phyloP scores from a whole-genome alignment of 495 filamentous ascomycete genomes.

The Durotheca rogersii region DNA sequence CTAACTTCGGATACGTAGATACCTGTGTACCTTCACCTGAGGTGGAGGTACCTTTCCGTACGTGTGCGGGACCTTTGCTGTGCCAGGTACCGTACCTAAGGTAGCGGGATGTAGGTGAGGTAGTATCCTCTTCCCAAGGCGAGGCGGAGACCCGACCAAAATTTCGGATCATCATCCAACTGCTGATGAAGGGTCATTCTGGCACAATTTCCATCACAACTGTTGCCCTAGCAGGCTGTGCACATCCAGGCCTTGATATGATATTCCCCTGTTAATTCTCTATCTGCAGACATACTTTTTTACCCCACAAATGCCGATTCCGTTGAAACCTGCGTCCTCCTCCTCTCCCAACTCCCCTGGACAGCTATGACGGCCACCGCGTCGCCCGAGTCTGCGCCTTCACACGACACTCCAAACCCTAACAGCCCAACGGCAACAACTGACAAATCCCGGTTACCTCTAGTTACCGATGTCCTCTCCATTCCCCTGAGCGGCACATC shows the following conservation, averaged over 20 bases:
- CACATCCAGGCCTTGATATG: constrained; percentile 63
- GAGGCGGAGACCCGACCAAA: constrained; percentile 39
- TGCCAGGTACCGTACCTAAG: too few species aligned
- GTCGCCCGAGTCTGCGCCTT: constrained; percentile 48
- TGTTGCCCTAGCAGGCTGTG: constrained; percentile 45
- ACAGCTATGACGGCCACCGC: constrained; percentile 54
- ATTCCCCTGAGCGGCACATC: not conserved
- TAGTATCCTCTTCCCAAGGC: constrained; percentile 27
- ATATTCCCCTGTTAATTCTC: constrained; percentile 45
- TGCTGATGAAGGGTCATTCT: constrained; percentile 44
- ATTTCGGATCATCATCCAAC: constrained; percentile 48
- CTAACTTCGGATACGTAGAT: too few species aligned
- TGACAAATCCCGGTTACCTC: constrained; percentile 5
- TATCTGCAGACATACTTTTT: constrained; percentile 66
- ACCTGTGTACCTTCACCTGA: too few species aligned
- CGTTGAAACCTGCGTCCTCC: constrained; percentile 63
- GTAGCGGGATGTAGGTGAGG: too few species aligned
- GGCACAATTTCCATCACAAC: constrained; percentile 42
- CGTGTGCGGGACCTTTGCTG: too few species aligned
- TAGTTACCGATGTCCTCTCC: not conserved
- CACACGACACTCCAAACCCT: constrained; percentile 40
- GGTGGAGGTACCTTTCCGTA: too few species aligned
- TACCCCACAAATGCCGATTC: constrained; percentile 59
- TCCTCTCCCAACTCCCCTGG: constrained; percentile 39
- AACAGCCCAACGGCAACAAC: constrained; percentile 17